Evolutionary conservation across 768 basidiomycete species (phyloP), one percentile per base, ranked within the genome.

Genomic region (Tricholoma matsutake): DNA sequence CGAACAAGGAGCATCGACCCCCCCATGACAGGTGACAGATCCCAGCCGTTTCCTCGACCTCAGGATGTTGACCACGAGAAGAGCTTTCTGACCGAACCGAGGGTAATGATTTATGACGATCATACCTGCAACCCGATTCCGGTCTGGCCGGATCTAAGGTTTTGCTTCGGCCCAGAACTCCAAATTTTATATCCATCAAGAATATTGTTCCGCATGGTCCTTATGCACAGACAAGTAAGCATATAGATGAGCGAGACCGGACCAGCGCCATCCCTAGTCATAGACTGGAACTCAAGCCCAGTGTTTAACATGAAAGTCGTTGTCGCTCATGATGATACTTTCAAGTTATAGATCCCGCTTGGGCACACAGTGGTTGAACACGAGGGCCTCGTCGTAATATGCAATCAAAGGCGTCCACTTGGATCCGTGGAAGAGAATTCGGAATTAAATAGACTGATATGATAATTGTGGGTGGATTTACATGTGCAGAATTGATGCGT

Each of bases 11-110:
- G 18, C 25, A 51, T 59, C 61, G 54, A 54, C 49, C 34, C 16
- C 49, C 34, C 6, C 29, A 55, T 64, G 68, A 67, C 66, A 67
- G 56, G 18, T 69, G 68, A 64, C 68, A 69, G 66, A 65, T 69
- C 63, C 60, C 56, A 65, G 32, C 47, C 16, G 39, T 49, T 57
- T 61, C 56, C 61, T 28, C 54, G 47, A 59, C 61, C 35, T 45
- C 57, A 56, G 22, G 37, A 20, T 52, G 43, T 47, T 54, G 58
- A 51, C 55, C 57, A 56, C 43, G 54, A 62, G 41, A 31, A 16
- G 51, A 31, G 25, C 1, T 25, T 28, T 28, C 47, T 29, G 29
- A 14, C 51, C 51, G 51, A 52, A 29, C 51, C 51, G 51, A 52
- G 51, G 28, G 39, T 11, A 8, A 10, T 45, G 22, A 25, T 45